Evolutionary conservation across 2,329 filamentous ascomycete species (phyloP), one percentile per base, ranked within the genome.

Genomic region (Thielaviopsis cerberus): DNA sequence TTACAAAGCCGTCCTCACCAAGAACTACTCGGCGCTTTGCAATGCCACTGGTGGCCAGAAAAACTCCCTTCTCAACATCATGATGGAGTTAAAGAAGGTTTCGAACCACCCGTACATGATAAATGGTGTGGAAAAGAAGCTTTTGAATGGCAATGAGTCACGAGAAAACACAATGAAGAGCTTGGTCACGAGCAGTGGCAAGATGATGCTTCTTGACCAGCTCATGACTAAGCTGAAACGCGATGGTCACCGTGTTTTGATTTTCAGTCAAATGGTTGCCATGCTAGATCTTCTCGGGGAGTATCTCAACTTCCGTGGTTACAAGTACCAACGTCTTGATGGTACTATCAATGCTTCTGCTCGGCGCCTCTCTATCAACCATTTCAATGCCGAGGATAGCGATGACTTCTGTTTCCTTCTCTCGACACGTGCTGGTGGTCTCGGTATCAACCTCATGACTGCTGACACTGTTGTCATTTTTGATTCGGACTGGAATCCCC

Each of bases 71-170:
- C 74, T 98, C 62, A 98, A 98, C 70, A 92, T 98, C 68, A 96
- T 98, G 81, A 98, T 98, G 92, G 92, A 98, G 70, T 71, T 98
- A 66, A 98, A 98, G 75, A 98, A 98, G 71, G 89, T 92, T 68
- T 97, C 91, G 72, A 98, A 98, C 66, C 92, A 98, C 67, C 91
- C 92, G 0, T 94, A 96, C 72, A 94, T 98, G 84, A 97, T 98
- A 65, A 85, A 87, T 1, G 90, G 89, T 62, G 91, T 89, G 1
- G 92, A 98, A 68, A 87, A 94, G 59, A 87, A 86, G 64, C 87
- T 97, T 13, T 72, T 97, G 55, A 83, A 81, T 61, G 88, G 87
- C 15, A 89, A 85, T 65, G 79, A 80, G 57, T 83, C 86, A 22
- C 85, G 90, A 27, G 91, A 97, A 66, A 92, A 97, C 67, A 82